Evolutionary conservation across 495 filamentous ascomycete genomes (phyloP).

Genomic region (Neurospora discreta): DNA sequence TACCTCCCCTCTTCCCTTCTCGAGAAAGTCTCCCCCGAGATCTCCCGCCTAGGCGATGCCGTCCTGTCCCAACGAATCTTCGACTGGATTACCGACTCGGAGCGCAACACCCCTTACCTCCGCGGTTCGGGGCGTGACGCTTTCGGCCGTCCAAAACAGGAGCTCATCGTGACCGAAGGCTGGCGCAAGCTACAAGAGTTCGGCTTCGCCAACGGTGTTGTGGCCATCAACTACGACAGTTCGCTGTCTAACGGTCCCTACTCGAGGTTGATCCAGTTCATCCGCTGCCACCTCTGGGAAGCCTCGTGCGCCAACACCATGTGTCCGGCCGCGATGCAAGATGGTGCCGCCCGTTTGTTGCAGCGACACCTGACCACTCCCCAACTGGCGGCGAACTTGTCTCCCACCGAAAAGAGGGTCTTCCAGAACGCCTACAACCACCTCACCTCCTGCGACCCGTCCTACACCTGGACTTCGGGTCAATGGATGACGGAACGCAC

Average conservation of each 20-base stretch:
- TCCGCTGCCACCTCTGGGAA: slow-evolving; percentile 52
- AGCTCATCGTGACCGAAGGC: slow-evolving; percentile 43
- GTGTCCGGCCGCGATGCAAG: slow-evolving; percentile 61
- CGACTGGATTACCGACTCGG: slow-evolving; percentile 45
- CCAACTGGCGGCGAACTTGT: slow-evolving; percentile 1
- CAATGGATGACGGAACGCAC: slow-evolving; percentile 84
- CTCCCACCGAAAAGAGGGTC: slow-evolving; percentile 19
- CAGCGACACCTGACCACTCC: slow-evolving; percentile 33
- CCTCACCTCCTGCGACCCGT: slow-evolving; percentile 43
- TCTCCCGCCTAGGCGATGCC: slow-evolving; percentile 31
- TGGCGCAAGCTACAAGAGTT: slow-evolving; percentile 45
- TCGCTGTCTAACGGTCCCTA: slow-evolving; percentile 21
- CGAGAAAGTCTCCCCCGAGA: slow-evolving; percentile 24
- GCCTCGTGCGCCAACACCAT: slow-evolving; percentile 50
- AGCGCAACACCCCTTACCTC: slow-evolving; percentile 45
- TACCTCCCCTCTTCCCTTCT: slow-evolving; percentile 32
- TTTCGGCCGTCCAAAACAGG: slow-evolving; percentile 37
- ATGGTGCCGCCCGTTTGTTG: slow-evolving; percentile 56
- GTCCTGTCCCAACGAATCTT: slow-evolving; percentile 37
- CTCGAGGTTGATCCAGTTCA: slow-evolving; percentile 43
- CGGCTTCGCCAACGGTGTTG: slow-evolving; percentile 38
- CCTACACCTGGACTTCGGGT: slow-evolving; percentile 58
- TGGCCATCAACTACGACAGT: slow-evolving; percentile 44
- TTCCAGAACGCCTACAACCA: slow-evolving; percentile 39
- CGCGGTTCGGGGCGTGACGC: slow-evolving; percentile 33